phyloP scores from a whole-genome alignment of 2,329 filamentous ascomycete species.

The Fusarium acutatum region DNA sequence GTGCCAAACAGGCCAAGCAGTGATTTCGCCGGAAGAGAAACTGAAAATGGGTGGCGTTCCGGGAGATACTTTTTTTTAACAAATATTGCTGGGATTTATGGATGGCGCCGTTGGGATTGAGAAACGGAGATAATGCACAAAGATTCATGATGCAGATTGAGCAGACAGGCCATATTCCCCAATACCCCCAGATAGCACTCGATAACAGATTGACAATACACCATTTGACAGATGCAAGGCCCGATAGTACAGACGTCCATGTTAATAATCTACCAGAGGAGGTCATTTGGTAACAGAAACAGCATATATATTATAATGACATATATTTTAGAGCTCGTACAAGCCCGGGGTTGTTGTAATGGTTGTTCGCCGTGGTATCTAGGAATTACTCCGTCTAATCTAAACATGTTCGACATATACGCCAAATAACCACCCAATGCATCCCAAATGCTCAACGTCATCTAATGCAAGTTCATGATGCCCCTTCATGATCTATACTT shows the following conservation, averaged over 20 bases:
- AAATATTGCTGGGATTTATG: background rate
- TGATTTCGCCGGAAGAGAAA: accelerated
- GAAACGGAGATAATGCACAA: background rate
- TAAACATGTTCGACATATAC: background rate
- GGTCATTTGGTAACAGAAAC: accelerated
- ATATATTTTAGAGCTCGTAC: background rate
- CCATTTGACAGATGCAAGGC: background rate
- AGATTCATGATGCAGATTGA: background rate
- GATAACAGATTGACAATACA: background rate
- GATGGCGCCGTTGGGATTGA: background rate
- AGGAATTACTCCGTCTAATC: background rate
- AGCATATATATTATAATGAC: background rate
- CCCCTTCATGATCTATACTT: constrained; percentile 2
- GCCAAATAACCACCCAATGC: background rate
- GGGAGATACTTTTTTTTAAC: background rate
- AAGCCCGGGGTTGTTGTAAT: background rate
- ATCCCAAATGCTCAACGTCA: constrained; percentile 24
- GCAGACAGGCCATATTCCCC: background rate
- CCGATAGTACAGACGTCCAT: accelerated
- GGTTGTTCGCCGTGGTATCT: background rate
- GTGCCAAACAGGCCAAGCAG: background rate
- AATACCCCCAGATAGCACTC: background rate
- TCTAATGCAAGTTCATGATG: constrained; percentile 18
- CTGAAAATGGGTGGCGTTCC: background rate
- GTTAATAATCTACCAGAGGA: background rate